Percentiles rank a stretch among this genome's conserved stretches.
These are phyloP conservation scores for Asterella californica DNA, from an alignment of 225 moss, liverwort and hornwort species.

Conservation along the genomic window DNA sequence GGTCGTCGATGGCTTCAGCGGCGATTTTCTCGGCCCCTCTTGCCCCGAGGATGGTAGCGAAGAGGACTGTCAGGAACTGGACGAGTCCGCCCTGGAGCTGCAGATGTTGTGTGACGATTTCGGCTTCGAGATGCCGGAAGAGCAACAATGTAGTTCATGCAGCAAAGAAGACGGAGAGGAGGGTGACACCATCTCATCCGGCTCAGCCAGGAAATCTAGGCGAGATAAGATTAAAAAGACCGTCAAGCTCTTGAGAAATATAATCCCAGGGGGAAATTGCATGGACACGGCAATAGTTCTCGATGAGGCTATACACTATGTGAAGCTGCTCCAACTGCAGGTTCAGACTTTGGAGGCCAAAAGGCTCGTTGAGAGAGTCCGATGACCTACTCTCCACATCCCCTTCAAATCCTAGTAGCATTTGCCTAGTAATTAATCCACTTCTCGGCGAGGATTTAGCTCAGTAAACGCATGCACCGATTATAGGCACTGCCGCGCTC, in stretches of 20 bases:
- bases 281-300: constrained; percentile 91
- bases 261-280: constrained; percentile 82
- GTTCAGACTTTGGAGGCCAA: constrained; percentile 73
- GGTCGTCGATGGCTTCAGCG: constrained; percentile 10
- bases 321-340: constrained; percentile 88
- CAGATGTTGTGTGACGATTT: constrained; percentile 48
- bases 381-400: too few relatives aligned
- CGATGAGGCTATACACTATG: constrained; percentile 94
- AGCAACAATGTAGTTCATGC: constrained; percentile 33
- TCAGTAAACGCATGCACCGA: too few relatives aligned
- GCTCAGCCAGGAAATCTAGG: constrained; percentile 34
- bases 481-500: too few relatives aligned
- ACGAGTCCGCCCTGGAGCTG: constrained; percentile 33
- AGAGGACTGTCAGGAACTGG: constrained; percentile 13
- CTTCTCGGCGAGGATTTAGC: too few relatives aligned
- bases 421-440: too few relatives aligned
- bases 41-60: neutral
- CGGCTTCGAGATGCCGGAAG: constrained; percentile 25
- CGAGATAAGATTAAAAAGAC: constrained; percentile 40
- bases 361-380: constrained; percentile 16
- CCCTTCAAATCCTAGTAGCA: too few relatives aligned
- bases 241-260: constrained; percentile 35
- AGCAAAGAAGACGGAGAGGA: constrained; percentile 29
- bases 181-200: constrained; percentile 29
- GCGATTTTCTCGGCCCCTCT: neutral